Conservation (phyloP, 2,329 filamentous ascomycete genomes). For the Colletotrichum eremochloae region DNA sequence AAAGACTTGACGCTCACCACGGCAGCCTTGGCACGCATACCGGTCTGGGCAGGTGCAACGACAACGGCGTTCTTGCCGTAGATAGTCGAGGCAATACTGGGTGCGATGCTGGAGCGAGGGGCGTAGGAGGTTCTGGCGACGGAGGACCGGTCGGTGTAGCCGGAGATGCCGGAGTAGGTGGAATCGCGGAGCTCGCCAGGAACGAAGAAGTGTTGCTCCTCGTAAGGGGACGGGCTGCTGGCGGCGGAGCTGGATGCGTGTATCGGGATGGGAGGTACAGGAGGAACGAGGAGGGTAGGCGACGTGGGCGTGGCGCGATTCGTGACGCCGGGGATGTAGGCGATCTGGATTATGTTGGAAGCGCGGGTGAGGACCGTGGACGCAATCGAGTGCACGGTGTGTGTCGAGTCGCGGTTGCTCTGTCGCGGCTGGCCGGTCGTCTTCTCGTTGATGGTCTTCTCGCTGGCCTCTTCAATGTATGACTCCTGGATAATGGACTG, state of each 20-base stretch:
- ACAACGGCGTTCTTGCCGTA: constrained; percentile 93
- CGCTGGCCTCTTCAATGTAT: constrained; percentile 70
- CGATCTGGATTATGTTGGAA: constrained; percentile 99
- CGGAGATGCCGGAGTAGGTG: constrained; percentile 84
- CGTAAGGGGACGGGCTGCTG: constrained; percentile 68
- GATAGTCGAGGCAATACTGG: constrained; percentile 90
- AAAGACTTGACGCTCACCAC: constrained; percentile 91
- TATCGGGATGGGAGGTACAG: constrained; percentile 90
- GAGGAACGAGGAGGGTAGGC: constrained; percentile 84
- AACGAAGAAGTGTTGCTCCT: constrained; percentile 93
- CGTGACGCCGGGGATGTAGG: constrained; percentile 97
- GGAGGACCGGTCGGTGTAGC: constrained; percentile 72
- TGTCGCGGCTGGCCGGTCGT: constrained; percentile 63
- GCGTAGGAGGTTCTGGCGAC: constrained; percentile 71
- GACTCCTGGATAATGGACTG: constrained; percentile 67
- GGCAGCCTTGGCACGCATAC: constrained; percentile 88
- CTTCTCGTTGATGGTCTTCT: constrained; percentile 68
- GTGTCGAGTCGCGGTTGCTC: constrained; percentile 80
- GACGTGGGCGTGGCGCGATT: constrained; percentile 91
- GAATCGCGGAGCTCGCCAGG: constrained; percentile 92
- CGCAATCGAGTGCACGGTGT: constrained; percentile 91
- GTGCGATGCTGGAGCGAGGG: constrained; percentile 81
- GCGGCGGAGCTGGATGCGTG: constrained; percentile 65
- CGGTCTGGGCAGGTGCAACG: constrained; percentile 85
- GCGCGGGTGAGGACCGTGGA: constrained; percentile 95